Base-by-base conservation (phyloP, 2,329 filamentous ascomycete species). In the Fusarium papillatum region DNA sequence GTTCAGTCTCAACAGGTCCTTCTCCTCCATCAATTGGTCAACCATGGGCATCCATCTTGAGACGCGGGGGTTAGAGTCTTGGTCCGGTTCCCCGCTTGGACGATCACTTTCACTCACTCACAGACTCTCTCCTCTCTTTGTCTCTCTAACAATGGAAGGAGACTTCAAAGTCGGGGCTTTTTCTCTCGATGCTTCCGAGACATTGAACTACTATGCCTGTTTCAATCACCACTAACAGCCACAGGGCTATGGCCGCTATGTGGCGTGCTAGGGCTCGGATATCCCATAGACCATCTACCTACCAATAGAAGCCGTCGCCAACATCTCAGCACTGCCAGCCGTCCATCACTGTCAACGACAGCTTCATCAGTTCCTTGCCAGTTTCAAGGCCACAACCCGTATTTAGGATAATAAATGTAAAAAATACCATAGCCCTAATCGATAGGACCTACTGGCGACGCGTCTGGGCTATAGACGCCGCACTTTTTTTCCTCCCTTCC, bases 321-420 rank as follows among this genome's bases (percentile, higher is more conserved):
- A 6, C 24, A 13, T 53, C 14, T 5, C 26, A 31, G 31, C 48
- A 53, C 63, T 53, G 59, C 29, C 69, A 59, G 38, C 22, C 72
- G 34, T 48, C 70, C 63, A 46, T 53, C 73, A 76, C 73, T 75
- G 73, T 53, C 66, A 46, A 43, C 24, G 16, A 50, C 26, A 29
- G 31, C 48, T 53, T 53, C 17, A 53, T 19, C 66, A 53, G 36
- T 50, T 43, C 38, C 48, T 46, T 55, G 66, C 26, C 43, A 72
- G 48, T 65, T 69, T 66, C 72, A 66, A 73, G 66, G 17, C 31
- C 48, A 29, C 26, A 53, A n/a, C 17, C 16, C 22, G 48, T 53
- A 19, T n/a, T 26, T 17, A 29, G 19, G 26, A 7, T 26, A 29
- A 53, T 53, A n/a, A 29, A 31, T 53, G 24, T 31, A 8, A 19